Evolutionary conservation across 2,329 filamentous ascomycete genomes (phyloP).

Genomic region (Cladosporium sp.): DNA sequence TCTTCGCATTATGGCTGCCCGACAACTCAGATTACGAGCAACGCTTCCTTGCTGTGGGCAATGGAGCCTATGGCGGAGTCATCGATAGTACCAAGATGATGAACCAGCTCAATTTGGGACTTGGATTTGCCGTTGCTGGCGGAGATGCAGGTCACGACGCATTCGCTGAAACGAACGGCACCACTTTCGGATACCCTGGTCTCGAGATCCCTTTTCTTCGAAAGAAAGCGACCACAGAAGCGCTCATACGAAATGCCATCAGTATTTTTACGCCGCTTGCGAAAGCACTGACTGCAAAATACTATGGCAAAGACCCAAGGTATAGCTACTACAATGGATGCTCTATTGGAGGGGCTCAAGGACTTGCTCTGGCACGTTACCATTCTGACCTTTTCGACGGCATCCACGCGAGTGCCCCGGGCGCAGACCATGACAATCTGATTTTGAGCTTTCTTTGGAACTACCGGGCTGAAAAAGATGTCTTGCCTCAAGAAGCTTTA

Average conservation of each 20-base stretch:
- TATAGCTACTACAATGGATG: background rate
- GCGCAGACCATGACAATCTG: background rate
- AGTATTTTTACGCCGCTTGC: background rate
- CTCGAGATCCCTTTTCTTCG: background rate
- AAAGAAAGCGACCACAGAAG: background rate
- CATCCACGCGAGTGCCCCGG: background rate
- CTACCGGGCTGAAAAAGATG: background rate
- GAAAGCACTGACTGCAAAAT: background rate
- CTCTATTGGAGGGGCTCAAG: background rate
- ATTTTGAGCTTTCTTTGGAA: background rate
- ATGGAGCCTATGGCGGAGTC: constrained; percentile 34
- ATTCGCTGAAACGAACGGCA: constrained; percentile 25
- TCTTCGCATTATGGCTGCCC: constrained; percentile 32
- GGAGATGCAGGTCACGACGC: constrained; percentile 32
- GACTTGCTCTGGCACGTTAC: background rate
- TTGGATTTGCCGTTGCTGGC: constrained; percentile 31
- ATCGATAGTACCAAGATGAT: constrained; percentile 30
- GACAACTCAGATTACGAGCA: constrained; percentile 26
- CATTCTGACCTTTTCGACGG: background rate
- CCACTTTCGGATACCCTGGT: background rate
- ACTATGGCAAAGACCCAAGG: background rate
- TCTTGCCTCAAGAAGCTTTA: background rate
- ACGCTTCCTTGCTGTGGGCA: constrained; percentile 34
- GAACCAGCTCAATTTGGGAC: constrained; percentile 29
- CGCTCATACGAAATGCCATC: constrained; percentile 4